Evolutionary conservation across 1,139 yeast genomes (phyloP).

Genomic region (Saccharomyces hybrid): DNA sequence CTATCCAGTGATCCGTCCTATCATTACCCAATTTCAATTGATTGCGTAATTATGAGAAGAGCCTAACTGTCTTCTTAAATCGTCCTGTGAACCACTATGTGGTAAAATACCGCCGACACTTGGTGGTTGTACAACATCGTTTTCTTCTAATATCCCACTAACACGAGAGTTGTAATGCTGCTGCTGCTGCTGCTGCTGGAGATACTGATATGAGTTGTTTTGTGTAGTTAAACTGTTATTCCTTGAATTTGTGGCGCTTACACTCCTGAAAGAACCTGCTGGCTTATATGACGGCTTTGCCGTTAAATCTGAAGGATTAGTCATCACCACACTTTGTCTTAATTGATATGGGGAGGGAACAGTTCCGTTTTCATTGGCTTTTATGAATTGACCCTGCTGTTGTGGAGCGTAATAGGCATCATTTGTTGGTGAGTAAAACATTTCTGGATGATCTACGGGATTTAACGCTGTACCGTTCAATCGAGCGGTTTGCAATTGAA

Average conservation of each 20-base stretch:
- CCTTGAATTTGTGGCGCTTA: slow-evolving; percentile 30
- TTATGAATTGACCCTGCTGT: slow-evolving; percentile 11
- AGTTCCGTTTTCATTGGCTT: neutral
- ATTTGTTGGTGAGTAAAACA: slow-evolving; percentile 17
- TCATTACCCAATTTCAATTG: slow-evolving; percentile 6
- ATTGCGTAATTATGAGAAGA: slow-evolving; percentile 31
- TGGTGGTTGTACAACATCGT: slow-evolving; percentile 26
- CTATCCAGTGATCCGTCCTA: neutral
- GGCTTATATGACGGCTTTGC: slow-evolving; percentile 54
- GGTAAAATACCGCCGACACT: slow-evolving; percentile 31
- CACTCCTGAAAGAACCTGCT: slow-evolving; percentile 46
- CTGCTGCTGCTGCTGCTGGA: slow-evolving; percentile 15
- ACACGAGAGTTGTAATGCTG: slow-evolving; percentile 22
- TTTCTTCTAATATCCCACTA: slow-evolving; percentile 26
- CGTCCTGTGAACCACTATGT: slow-evolving; percentile 34
- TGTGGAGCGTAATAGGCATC: neutral
- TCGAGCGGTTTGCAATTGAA: slow-evolving; percentile 17
- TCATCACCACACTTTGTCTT: slow-evolving; percentile 63
- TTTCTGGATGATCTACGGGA: slow-evolving; percentile 30
- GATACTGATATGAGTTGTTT: slow-evolving; percentile 12
- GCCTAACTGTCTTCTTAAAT: slow-evolving; percentile 36
- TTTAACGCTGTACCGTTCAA: slow-evolving; percentile 24
- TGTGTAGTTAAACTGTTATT: slow-evolving; percentile 31
- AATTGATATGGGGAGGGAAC: slow-evolving; percentile 36
- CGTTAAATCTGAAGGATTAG: slow-evolving; percentile 58